phyloP scores from a whole-genome alignment of 768 basidiomycete species.

The Podaxis mareebaensis region DNA sequence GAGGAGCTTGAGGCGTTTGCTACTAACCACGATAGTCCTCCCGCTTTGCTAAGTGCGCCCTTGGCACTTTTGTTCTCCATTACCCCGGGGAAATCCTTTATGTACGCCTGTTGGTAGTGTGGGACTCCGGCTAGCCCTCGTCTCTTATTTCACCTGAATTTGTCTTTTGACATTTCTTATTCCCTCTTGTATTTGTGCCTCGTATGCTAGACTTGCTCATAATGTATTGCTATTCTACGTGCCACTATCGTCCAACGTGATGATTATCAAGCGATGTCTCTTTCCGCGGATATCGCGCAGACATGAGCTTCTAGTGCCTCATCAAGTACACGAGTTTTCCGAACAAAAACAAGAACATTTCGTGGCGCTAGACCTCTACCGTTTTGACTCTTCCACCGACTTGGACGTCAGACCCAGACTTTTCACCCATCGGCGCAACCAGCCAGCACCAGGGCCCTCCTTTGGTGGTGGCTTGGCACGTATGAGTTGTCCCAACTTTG shows the following conservation, averaged over 20 bases:
- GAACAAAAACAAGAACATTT: not conserved
- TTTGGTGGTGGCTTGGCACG: slow-evolving; percentile 28
- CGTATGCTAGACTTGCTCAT: not conserved
- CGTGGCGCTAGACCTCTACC: not conserved
- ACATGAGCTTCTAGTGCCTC: not conserved
- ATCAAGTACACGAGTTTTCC: not conserved
- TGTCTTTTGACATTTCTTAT: too few relatives aligned
- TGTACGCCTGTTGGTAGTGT: too few relatives aligned
- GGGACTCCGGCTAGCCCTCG: too few relatives aligned
- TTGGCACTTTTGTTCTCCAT: too few relatives aligned
- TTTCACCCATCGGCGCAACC: slow-evolving; percentile 40
- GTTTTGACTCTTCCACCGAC: not conserved
- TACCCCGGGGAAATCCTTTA: too few relatives aligned
- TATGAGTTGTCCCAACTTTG: slow-evolving; percentile 31
- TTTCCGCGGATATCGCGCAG: not conserved
- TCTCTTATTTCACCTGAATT: too few relatives aligned
- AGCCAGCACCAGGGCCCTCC: slow-evolving; percentile 43
- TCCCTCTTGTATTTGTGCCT: too few relatives aligned
- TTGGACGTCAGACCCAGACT: slow-evolving; percentile 26
- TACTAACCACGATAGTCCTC: too few relatives aligned
- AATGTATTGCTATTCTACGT: not conserved
- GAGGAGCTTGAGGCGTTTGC: not conserved
- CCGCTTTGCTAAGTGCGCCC: too few relatives aligned
- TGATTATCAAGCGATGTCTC: not conserved
- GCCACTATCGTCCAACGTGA: not conserved